Evolutionary conservation across 2,329 filamentous ascomycete species (phyloP), one percentile per base, ranked within the genome.

Genomic region (Fusarium sterilihyphosum): DNA sequence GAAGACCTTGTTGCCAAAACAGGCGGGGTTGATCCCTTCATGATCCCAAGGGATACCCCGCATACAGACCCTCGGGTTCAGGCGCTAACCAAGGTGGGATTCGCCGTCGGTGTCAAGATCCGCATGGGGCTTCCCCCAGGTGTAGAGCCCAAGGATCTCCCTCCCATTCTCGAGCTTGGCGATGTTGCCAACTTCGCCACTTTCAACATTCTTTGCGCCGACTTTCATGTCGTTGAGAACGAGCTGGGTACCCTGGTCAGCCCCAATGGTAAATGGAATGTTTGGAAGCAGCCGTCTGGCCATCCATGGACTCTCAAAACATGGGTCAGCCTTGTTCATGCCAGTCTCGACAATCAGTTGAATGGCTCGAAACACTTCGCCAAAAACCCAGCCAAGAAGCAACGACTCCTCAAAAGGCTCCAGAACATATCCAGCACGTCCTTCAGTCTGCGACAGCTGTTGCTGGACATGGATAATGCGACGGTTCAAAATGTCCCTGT

Each of bases 211-310:
- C 18, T 16, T 20, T 49, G 11, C 26, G 16, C 46, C 8, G 46
- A 49, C 26, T 31, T 49, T 7, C 24, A 49, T 31, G 46, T 49
- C 1, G 26, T 49, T 31, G 24, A 49, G 12, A 49, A 49, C 7
- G 26, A 49, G 12, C 18, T 13, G 5, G 17, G 12, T 3, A 31
- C 6, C 1, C 4, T 13, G 5, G 13, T 18, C 0, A 31, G 46
- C 0, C 26, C 46, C 8, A 49, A 11, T 22, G 46, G 46, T 22
- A 31, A 16, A 22, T 49, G 26, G 46, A 29, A 20, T 11, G 46
- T 49, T 2, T 49, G 46, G 46, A 49, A 31, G 13, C 46, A 49
- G 46, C 26, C 7, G 7, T 2, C 26, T 1, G 26, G 46, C 0
- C 46, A 16, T 29, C 46, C 46, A 22, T 49, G 46, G 46, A 31